Evolutionary conservation across 495 filamentous ascomycete genomes (phyloP).

Genomic region (Pyronema domesticum): DNA sequence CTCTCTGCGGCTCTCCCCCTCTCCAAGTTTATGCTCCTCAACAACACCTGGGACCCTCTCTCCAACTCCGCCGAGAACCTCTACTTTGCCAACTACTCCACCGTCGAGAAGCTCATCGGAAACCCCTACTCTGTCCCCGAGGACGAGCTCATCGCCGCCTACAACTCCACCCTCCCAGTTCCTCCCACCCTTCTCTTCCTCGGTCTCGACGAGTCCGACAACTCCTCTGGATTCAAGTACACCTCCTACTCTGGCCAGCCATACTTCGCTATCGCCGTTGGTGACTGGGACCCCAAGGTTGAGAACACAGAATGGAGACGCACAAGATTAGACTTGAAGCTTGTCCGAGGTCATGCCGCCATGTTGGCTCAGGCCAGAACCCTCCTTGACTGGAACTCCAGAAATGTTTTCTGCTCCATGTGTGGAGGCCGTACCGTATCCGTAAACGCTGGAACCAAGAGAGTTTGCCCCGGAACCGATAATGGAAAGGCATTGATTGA

Average conservation of each 20-base stretch:
- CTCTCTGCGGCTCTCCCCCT: conserved; percentile 55
- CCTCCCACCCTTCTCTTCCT: conserved; percentile 64
- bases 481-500: conserved; percentile 28
- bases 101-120: conserved; percentile 42
- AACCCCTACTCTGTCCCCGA: conserved; percentile 53
- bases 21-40: conserved; percentile 57
- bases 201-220: conserved; percentile 54
- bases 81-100: conserved; percentile 41
- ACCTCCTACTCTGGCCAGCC: conserved; percentile 50
- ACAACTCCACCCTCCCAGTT: conserved; percentile 46
- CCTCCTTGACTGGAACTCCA: conserved; percentile 84
- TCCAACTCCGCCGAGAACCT: conserved; percentile 36
- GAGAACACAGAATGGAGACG: conserved; percentile 42
- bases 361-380: conserved; percentile 70
- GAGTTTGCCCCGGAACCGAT: conserved; percentile 72
- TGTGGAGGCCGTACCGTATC: conserved; percentile 75
- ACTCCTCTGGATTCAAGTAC: conserved; percentile 23
- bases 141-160: conserved; percentile 50
- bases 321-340: conserved; percentile 38
- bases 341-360: conserved; percentile 44
- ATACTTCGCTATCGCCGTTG: conserved; percentile 73
- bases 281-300: conserved; percentile 41
- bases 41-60: conserved; percentile 57
- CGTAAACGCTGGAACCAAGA: conserved; percentile 77
- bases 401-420: conserved; percentile 69